Percentiles rank a stretch among this genome's conserved stretches.
These are phyloP conservation scores for Peronosclerospora sorghi DNA, from an alignment of 352 stramenopile species.

Conservation along the genomic window DNA sequence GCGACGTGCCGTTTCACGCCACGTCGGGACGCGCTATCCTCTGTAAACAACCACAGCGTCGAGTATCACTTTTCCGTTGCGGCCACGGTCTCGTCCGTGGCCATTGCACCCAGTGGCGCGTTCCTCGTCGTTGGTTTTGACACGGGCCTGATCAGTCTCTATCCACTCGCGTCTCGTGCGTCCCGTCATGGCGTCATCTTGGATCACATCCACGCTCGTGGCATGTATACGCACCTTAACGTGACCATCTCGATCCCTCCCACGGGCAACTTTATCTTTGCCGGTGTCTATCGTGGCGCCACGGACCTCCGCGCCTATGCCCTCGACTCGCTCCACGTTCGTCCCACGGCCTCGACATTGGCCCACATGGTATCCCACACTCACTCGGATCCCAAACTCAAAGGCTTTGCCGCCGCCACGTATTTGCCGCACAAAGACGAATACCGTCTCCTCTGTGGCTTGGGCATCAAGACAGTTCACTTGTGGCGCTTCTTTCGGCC, in stretches of 20 bases:
- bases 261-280: conserved; percentile 80
- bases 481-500: conserved; percentile 74
- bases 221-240: conserved; percentile 79
- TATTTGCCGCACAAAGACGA: conserved; percentile 48
- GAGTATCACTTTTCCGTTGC: conserved; percentile 54
- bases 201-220: conserved; percentile 68
- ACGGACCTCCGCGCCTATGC: conserved; percentile 81
- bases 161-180: conserved; percentile 46
- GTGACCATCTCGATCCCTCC: conserved; percentile 63
- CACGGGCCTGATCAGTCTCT: conserved; percentile 50
- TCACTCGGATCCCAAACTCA: conserved; percentile 74
- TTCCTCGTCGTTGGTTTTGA: conserved; percentile 78
- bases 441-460: conserved; percentile 69
- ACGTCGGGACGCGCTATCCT: conserved; percentile 44
- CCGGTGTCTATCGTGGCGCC: conserved; percentile 72
- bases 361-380: conserved; percentile 59
- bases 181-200: conserved; percentile 67
- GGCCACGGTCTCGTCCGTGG: conserved; percentile 72
- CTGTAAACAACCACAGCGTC: too few relatives aligned
- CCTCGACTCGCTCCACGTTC: too few relatives aligned
- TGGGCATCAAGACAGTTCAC: conserved; percentile 83
- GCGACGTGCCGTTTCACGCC: conserved; percentile 52
- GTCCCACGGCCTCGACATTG: too few relatives aligned
- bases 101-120: conserved; percentile 45
- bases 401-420: conserved; percentile 73